Evolutionary conservation across 495 filamentous ascomycete genomes (phyloP).

Genomic region (Rusavskia elegans): DNA sequence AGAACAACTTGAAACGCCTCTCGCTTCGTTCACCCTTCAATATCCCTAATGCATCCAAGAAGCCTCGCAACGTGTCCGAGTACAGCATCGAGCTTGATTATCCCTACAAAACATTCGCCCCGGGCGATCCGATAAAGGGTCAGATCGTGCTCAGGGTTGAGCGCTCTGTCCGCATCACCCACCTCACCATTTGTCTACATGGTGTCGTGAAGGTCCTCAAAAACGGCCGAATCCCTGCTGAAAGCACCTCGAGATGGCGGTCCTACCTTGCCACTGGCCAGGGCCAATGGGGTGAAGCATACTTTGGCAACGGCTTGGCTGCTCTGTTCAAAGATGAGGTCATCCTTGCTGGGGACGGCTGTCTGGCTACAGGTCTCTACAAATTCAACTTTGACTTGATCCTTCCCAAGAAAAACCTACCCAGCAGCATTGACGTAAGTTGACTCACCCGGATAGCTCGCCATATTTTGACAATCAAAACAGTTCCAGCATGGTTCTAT

Average conservation of each 20-base stretch:
- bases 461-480: not conserved
- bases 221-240: slow-evolving; percentile 48
- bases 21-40: slow-evolving; percentile 31
- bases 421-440: slow-evolving; percentile 87
- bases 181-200: slow-evolving; percentile 75
- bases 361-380: slow-evolving; percentile 69
- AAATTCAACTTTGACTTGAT: slow-evolving; percentile 86
- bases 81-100: slow-evolving; percentile 66
- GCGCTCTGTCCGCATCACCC: slow-evolving; percentile 74
- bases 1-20: not conserved
- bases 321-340: slow-evolving; percentile 84
- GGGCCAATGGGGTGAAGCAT: slow-evolving; percentile 44
- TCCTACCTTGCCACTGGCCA: slow-evolving; percentile 34
- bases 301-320: slow-evolving; percentile 66
- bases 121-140: slow-evolving; percentile 50
- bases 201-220: slow-evolving; percentile 83
- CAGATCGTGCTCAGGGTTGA: slow-evolving; percentile 66
- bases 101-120: slow-evolving; percentile 72
- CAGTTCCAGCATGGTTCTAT: slow-evolving; percentile 94
- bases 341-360: slow-evolving; percentile 79
- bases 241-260: slow-evolving; percentile 30
- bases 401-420: slow-evolving; percentile 61
- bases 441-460: not conserved
- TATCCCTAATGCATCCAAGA: slow-evolving; percentile 39
- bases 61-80: slow-evolving; percentile 61